phyloP scores from a whole-genome alignment of 345 rosid species.

The Eucalyptus cladocalyx region DNA sequence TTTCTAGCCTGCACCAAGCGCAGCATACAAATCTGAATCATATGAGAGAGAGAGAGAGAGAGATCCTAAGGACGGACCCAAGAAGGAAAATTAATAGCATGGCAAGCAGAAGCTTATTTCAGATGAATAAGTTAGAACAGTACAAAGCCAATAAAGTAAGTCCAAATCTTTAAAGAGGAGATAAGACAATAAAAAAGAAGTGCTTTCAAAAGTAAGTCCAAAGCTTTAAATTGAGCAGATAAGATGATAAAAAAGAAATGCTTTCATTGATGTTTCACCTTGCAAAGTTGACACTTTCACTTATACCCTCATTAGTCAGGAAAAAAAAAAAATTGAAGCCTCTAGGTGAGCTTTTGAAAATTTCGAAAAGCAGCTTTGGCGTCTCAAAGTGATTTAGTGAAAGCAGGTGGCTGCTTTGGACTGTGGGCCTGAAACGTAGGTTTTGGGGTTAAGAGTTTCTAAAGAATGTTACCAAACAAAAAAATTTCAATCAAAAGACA shows the following conservation, averaged over 20 bases:
- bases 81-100: background rate
- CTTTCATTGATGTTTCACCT: background rate
- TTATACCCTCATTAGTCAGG: background rate
- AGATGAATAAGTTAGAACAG: background rate
- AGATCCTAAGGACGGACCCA: background rate
- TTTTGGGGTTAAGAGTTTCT: background rate
- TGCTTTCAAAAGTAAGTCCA: background rate
- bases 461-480: background rate
- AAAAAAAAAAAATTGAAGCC: background rate
- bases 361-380: background rate
- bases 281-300: background rate
- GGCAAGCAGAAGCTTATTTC: background rate
- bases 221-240: background rate
- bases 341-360: background rate
- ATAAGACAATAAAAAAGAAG: background rate
- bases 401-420: background rate
- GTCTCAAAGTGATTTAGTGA: background rate
- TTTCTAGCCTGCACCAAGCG: conserved; percentile 20
- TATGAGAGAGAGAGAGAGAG: background rate
- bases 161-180: background rate
- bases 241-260: background rate
- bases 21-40: background rate
- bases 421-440: background rate
- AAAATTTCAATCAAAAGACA: background rate
- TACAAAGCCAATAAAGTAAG: background rate